Percentiles rank a stretch among this genome's conserved stretches.
These are phyloP conservation scores for Trichosanthes truncata DNA, from an alignment of 306 rosid genomes.

Conservation along the genomic window DNA sequence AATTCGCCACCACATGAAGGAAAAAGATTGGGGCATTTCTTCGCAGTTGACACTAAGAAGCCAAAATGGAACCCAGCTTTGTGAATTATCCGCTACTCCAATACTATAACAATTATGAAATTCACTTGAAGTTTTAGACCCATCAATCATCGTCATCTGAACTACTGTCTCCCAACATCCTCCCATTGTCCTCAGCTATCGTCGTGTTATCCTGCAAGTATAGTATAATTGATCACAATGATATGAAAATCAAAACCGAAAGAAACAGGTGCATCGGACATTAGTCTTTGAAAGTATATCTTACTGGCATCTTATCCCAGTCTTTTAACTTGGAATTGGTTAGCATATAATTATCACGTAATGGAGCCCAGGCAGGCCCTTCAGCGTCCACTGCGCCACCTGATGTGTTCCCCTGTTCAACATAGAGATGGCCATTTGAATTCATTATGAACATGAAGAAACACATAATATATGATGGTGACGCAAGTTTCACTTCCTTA, in stretches of 20 bases:
- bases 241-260: not conserved
- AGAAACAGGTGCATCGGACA: not conserved
- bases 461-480: not conserved
- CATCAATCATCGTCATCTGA: constrained; percentile 66
- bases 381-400: constrained; percentile 31
- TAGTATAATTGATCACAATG: not conserved
- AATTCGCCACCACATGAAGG: not conserved
- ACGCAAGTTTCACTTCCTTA: not conserved
- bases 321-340: constrained; percentile 66
- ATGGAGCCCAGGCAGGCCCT: constrained; percentile 93
- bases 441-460: not conserved
- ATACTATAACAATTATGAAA: not conserved
- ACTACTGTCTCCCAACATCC: constrained; percentile 41
- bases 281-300: constrained; percentile 4
- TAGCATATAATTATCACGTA: constrained; percentile 83
- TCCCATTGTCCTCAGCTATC: constrained; percentile 42
- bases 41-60: not conserved
- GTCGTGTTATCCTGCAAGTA: constrained; percentile 33
- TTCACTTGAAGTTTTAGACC: constrained; percentile 1
- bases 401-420: constrained; percentile 36
- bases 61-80: not conserved
- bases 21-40: not conserved
- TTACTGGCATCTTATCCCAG: constrained; percentile 85
- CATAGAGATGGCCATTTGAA: not conserved
- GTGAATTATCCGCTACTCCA: not conserved